Base-by-base conservation (phyloP, 331 rosid species). In the Pyracantha coccinea region DNA sequence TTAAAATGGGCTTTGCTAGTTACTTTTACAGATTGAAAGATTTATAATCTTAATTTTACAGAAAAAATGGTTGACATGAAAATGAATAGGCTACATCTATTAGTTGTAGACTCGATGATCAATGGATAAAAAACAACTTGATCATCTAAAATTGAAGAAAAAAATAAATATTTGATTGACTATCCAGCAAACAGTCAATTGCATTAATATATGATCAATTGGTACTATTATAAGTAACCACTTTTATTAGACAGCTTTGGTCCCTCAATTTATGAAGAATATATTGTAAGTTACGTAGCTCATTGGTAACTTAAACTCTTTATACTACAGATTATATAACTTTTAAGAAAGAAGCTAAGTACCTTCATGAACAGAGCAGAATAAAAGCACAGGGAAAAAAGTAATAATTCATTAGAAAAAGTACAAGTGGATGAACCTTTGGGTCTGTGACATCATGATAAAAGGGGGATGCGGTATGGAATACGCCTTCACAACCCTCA, bases 391-490 rank as follows among this genome's bases (percentile, higher is more conserved):
- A 28, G 27, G 55, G 25, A 58, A 38, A 67, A 65, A 68, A 6
- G 32, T 7, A 54, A 19, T 14, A 33, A 58, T 24, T 54, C n/a
- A 50, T 19, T 31, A 61, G 62, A 61, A 4, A 69, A 69, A 12
- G 70, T 24, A 23, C 13, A 67, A 67, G 25, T 15, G 3, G 70
- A 59, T 23, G 28, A 71, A 88, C 96, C 92, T 90, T 81, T 29
- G 96, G 96, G 24, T 88, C 89, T 29, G 80, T 71, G 75, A 79
- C 84, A 27, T 55, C 55, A 32, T 24, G 24, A 2, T 19, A 50
- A 79, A 87, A 83, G 54, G 96, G 97, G 9, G 96, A 90, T 29
- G 97, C 97, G 11, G 97, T 90, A 41, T 92, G 97, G 67, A 92
- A 92, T 31, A 92, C 96, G 25, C 92, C 91, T 68, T 80, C 77